Evolutionary conservation across 2,329 filamentous ascomycete genomes (phyloP).

Genomic region (Rutstroemia sp.): DNA sequence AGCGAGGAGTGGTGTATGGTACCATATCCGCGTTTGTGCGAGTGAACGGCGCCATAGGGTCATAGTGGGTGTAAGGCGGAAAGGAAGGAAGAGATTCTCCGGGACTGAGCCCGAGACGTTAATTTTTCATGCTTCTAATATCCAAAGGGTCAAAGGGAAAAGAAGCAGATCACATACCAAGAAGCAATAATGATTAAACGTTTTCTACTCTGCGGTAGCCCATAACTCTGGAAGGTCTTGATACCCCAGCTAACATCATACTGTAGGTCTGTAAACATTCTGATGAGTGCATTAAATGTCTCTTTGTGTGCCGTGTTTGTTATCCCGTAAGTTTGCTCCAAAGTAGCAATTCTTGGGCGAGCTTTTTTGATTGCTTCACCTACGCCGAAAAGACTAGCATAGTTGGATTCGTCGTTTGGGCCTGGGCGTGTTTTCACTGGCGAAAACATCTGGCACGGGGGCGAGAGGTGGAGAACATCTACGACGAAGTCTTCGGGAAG

Average conservation of each 20-base stretch:
- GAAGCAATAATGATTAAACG: slow-evolving; percentile 51
- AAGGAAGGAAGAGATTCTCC: slow-evolving; percentile 64
- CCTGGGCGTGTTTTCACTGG: slow-evolving; percentile 57
- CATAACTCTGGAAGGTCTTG: slow-evolving; percentile 35
- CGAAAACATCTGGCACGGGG: slow-evolving; percentile 72
- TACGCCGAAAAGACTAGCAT: slow-evolving; percentile 48
- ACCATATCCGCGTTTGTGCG: not conserved
- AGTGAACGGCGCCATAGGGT: slow-evolving; percentile 21
- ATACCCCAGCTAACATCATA: slow-evolving; percentile 68
- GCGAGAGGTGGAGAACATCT: slow-evolving; percentile 68
- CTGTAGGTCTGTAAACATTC: slow-evolving; percentile 54
- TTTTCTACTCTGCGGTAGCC: slow-evolving; percentile 21
- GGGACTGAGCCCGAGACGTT: slow-evolving; percentile 38
- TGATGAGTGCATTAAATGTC: slow-evolving; percentile 53
- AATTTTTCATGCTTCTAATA: not conserved
- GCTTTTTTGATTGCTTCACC: slow-evolving; percentile 47
- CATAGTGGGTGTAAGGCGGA: slow-evolving; percentile 52
- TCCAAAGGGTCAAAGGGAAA: not conserved
- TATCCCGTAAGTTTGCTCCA: slow-evolving; percentile 74
- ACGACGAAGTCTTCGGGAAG: slow-evolving; percentile 35
- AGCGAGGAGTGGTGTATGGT: slow-evolving; percentile 38
- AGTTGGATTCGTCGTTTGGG: slow-evolving; percentile 59
- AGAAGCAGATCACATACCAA: slow-evolving; percentile 20
- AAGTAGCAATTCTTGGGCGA: slow-evolving; percentile 61
- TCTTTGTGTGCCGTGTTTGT: slow-evolving; percentile 42